phyloP scores from a whole-genome alignment of 2,329 filamentous ascomycete species.

The Didymella arachidicola region DNA sequence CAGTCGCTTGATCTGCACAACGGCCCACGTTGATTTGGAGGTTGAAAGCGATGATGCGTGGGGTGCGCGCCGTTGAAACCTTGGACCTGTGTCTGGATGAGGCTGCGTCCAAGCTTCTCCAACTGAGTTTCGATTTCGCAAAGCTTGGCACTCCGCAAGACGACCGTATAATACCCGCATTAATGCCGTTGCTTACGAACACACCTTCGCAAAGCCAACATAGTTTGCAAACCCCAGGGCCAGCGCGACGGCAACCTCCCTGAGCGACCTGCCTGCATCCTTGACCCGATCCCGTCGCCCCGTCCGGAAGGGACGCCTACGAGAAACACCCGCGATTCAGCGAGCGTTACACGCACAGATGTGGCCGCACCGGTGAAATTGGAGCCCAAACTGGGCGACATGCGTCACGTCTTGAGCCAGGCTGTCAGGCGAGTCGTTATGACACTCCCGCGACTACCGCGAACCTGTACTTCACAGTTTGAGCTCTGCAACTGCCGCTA shows the following conservation, averaged over 20 bases:
- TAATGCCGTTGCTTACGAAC: constrained; percentile 7
- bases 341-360: constrained; percentile 8
- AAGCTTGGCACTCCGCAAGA: constrained; percentile 9
- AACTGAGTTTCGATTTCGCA: constrained; percentile 9
- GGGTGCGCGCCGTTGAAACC: constrained; percentile 40
- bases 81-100: constrained; percentile 30
- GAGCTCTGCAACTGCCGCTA: constrained; percentile 12
- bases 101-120: constrained; percentile 33
- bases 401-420: constrained; percentile 13
- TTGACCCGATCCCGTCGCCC: constrained; percentile 14
- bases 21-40: constrained; percentile 36
- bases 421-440: constrained; percentile 14
- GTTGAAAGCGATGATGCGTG: constrained; percentile 33
- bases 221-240: constrained; percentile 2
- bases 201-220: constrained; percentile 5
- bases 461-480: constrained; percentile 3
- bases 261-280: constrained; percentile 16
- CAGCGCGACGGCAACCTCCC: constrained; percentile 6
- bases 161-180: constrained; percentile 10
- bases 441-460: constrained; percentile 12
- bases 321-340: constrained; percentile 8
- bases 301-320: constrained; percentile 9
- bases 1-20: constrained; percentile 43
- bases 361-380: constrained; percentile 12
- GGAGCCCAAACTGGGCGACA: constrained; percentile 11